Conservation (phyloP, 1,284 basidiomycete genomes). For the Ceratobasidium sp. region DNA sequence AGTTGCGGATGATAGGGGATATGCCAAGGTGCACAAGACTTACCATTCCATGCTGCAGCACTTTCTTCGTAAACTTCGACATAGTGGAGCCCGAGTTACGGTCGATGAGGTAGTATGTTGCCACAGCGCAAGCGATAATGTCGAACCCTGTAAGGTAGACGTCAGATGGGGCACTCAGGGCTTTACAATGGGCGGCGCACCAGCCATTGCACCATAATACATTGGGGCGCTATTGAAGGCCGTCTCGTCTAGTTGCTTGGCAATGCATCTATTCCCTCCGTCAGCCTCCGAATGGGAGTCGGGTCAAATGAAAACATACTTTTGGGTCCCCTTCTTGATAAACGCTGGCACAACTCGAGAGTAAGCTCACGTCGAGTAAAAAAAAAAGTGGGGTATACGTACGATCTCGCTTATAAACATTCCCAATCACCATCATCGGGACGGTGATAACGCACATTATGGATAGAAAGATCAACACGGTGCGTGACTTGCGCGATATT, state of each 20-base stretch:
- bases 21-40: background rate
- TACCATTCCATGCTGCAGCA: slow-evolving; percentile 30
- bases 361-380: background rate
- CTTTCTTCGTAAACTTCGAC: slow-evolving; percentile 33
- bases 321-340: slow-evolving; percentile 18
- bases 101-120: slow-evolving; percentile 28
- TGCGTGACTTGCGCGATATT: slow-evolving; percentile 20
- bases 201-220: slow-evolving; percentile 28
- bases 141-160: slow-evolving; percentile 4
- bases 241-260: slow-evolving; percentile 5
- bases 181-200: background rate
- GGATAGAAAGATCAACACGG: slow-evolving; percentile 11
- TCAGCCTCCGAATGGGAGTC: background rate
- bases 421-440: slow-evolving; percentile 18
- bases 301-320: background rate
- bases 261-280: slow-evolving; percentile 1
- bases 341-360: background rate
- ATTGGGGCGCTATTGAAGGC: slow-evolving; percentile 27
- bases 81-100: slow-evolving; percentile 12
- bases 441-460: slow-evolving; percentile 8
- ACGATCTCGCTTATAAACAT: slow-evolving; percentile 30
- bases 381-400: background rate
- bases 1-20: background rate
- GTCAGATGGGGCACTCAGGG: background rate
- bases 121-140: slow-evolving; percentile 17